Evolutionary conservation across 441 rosid species (phyloP).

Genomic region (Breynia disticha): DNA sequence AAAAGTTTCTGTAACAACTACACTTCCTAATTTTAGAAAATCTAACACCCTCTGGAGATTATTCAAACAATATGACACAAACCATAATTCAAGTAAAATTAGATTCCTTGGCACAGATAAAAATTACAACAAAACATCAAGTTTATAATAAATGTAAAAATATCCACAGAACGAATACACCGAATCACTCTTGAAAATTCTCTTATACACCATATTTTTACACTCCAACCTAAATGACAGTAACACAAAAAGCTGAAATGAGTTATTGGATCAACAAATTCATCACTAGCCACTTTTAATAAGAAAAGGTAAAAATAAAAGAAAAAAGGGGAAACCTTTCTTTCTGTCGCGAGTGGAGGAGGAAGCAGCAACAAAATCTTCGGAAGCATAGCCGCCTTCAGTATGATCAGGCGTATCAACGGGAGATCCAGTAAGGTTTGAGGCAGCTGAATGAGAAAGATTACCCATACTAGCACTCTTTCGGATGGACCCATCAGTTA

Average conservation of each 20-base stretch:
- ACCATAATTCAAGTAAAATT: conserved; percentile 1
- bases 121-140: neutral
- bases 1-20: no score
- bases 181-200: no score
- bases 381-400: conserved; percentile 63
- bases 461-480: conserved; percentile 97
- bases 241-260: neutral
- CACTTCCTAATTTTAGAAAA: neutral
- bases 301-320: no score
- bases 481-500: conserved; percentile 87
- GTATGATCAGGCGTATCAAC: conserved; percentile 57
- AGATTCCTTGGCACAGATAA: neutral
- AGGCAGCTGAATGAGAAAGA: conserved; percentile 57
- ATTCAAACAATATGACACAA: neutral
- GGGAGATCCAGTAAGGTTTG: conserved; percentile 58
- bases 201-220: no score
- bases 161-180: no score
- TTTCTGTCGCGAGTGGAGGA: conserved; percentile 67
- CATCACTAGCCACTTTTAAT: no score
- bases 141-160: no score
- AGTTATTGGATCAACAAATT: no score
- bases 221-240: neutral
- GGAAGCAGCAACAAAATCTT: conserved; percentile 69
- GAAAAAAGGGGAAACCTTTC: no score
- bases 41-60: neutral